Evolutionary conservation across 2,329 filamentous ascomycete genomes (phyloP), one percentile per base, ranked within the genome.

Genomic region (Akanthomyces uredinophilus): DNA sequence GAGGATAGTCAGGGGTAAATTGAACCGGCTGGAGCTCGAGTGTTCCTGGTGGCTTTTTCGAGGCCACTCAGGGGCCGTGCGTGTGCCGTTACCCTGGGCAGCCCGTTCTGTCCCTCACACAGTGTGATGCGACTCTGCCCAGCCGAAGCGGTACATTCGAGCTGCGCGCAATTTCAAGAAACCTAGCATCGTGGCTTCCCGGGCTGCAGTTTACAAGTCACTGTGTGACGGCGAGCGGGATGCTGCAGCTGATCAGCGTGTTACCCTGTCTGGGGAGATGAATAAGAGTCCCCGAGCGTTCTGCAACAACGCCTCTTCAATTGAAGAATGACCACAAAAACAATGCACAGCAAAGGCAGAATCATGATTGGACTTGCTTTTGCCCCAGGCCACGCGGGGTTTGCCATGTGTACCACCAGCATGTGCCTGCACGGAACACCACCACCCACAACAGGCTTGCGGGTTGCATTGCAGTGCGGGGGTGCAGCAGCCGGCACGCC

Each of bases 1-100:
- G 24, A 49, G 18, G 57, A 60, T 60, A 51, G 57, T 53, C 57
- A 60, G 57, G 57, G 57, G 57, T 59, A 59, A 59, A 56, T 35
- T 56, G 41, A 44, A 24, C 18, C 4, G 22, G 14, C 32, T 10
- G 35, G 4, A n/a, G n/a, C n/a, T n/a, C n/a, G n/a, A n/a, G 20
- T 11, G 37, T 39, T 20, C 18, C 29, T n/a, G 27, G 27, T 52
- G 35, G 51, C n/a, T 39, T 35, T 3, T 8, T 32, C 24, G 18
- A 10, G 8, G 46, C 18, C 29, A 16, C n/a, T 37, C 37, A 29
- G 49, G 49, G 47, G 35, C 29, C 55, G 55, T 41, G 35, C 22
- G 20, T n/a, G 32, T 27, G 22, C 27, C 24, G 41, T 56, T 52
- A 60, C 46, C 57, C 37, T 52, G 47, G 57, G 47, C 37, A 53